Evolutionary conservation across 164 flowering plant species (phyloP), one percentile per base, ranked within the genome.

Genomic region (Cinnamomum micranthum): DNA sequence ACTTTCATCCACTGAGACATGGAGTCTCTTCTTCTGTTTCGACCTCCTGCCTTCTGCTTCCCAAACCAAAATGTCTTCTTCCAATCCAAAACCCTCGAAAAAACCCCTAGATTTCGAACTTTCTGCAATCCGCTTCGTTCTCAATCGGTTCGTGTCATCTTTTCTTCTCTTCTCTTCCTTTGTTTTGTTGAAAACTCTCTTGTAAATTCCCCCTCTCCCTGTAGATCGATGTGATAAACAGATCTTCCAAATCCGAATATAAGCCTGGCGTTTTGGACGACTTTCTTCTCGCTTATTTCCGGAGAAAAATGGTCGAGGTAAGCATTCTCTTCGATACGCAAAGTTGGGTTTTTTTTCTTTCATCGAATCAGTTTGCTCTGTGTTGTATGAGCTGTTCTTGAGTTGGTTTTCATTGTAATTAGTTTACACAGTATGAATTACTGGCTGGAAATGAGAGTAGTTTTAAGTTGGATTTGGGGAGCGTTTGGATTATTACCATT

Each of bases 261-360:
- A 83, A 86, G 75, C 82, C 85, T 2, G 86, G 87, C 50, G 58
- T 86, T 4, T 68, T 91, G 28, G 98, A 92, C 70, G 78, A 84
- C 28, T 68, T 89, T 69, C 82, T 92, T 60, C 89, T 94, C 78
- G 75, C 76, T 50, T 75, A 86, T 75, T 94, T 94, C 60, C 85
- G 97, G 24, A 82, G 73, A 69, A 94, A 87, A 83, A 78, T 94
- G 91, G 95, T 82, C 4, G 65, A 88, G 91, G 98, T 91, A 41
- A 41, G 47, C 47, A 7, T 41, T 11, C 47, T 41, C 47, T 41
- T 41, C 9, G 47, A 41, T 4, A 9, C 47, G 6, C 47, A 9
- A 41, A 41, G 47, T 41, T 41, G 35, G 35, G 0, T 31, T 4
- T 31, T 31, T 31, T 31, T 31, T 24, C 35, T 31, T 31, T 31